Evolutionary conservation across 805 yeast genomes (phyloP).

Genomic region (Candida patagonica): DNA sequence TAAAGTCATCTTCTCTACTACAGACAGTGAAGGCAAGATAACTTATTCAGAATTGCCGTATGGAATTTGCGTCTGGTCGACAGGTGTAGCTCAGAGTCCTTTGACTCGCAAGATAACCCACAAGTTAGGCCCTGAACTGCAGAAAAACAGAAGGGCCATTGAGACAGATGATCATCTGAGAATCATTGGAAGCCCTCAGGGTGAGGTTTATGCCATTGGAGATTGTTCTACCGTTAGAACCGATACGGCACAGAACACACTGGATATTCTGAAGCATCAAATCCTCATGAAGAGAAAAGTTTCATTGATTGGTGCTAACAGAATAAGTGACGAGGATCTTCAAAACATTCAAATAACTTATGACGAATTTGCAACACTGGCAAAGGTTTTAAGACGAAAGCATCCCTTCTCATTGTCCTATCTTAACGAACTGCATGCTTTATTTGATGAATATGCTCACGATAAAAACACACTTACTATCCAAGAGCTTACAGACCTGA

Average conservation of each 20-base stretch:
- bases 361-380: conserved; percentile 40
- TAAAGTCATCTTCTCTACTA: conserved; percentile 50
- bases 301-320: conserved; percentile 12
- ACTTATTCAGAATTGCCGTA: conserved; percentile 45
- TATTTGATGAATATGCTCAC: conserved; percentile 44
- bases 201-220: conserved; percentile 64
- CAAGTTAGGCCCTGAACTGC: conserved; percentile 36
- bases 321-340: conserved; percentile 40
- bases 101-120: conserved; percentile 47
- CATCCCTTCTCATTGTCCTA: conserved; percentile 55
- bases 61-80: conserved; percentile 67
- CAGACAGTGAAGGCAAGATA: conserved; percentile 27
- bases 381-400: conserved; percentile 38
- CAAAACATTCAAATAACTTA: conserved; percentile 39
- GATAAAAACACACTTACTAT: conserved; percentile 43
- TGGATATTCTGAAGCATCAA: conserved; percentile 34
- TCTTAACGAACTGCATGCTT: conserved; percentile 39
- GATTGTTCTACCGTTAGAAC: conserved; percentile 63
- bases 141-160: conserved; percentile 58
- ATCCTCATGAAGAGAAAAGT: conserved; percentile 15
- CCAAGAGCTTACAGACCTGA: conserved; percentile 40
- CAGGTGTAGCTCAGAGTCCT: conserved; percentile 63
- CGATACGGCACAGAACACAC: conserved; percentile 47
- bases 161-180: conserved; percentile 68
- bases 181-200: conserved; percentile 57